A percentile compares a stretch with the other conserved stretches of the same genome.
Evolutionary conservation across 2,329 filamentous ascomycete genomes (phyloP).

Genomic region (Didymella sp.): DNA sequence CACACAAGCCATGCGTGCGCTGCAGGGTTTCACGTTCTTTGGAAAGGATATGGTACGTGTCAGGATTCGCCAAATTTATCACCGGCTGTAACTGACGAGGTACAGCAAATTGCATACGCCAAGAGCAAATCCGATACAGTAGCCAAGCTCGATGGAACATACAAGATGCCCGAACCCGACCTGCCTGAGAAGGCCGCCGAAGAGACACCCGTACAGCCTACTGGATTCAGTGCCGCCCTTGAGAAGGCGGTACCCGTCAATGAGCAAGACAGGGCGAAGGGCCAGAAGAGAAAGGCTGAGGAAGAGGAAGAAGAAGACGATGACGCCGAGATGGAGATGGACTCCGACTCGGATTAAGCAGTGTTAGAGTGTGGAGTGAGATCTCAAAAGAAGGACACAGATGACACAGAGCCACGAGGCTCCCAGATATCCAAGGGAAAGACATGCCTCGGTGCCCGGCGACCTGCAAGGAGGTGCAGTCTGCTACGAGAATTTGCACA

Average conservation of each 20-base stretch:
- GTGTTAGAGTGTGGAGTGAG: background rate
- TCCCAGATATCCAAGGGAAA: background rate
- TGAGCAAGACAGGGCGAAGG: slow-evolving; percentile 59
- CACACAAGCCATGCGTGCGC: slow-evolving; percentile 88
- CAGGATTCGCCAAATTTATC: background rate
- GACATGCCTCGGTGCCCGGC: background rate
- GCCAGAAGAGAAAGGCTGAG: slow-evolving; percentile 70
- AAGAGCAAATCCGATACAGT: slow-evolving; percentile 89
- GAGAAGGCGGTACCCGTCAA: slow-evolving; percentile 43
- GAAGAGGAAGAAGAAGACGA: slow-evolving; percentile 65
- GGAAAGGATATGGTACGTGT: slow-evolving; percentile 81
- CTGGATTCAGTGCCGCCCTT: slow-evolving; percentile 46
- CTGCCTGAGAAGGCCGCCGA: slow-evolving; percentile 28
- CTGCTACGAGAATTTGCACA: background rate
- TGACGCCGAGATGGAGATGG: slow-evolving; percentile 56
- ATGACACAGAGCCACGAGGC: background rate
- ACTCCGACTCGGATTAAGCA: slow-evolving; percentile 68
- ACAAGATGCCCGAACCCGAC: slow-evolving; percentile 67
- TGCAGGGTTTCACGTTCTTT: slow-evolving; percentile 86
- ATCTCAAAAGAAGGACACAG: background rate
- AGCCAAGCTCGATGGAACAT: slow-evolving; percentile 90
- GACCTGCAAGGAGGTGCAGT: background rate
- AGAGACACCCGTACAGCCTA: slow-evolving; percentile 51
- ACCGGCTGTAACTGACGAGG: background rate
- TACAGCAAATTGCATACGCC: slow-evolving; percentile 86